Base-by-base conservation (phyloP, 164 flowering plant species). In the Vitis labrusca region DNA sequence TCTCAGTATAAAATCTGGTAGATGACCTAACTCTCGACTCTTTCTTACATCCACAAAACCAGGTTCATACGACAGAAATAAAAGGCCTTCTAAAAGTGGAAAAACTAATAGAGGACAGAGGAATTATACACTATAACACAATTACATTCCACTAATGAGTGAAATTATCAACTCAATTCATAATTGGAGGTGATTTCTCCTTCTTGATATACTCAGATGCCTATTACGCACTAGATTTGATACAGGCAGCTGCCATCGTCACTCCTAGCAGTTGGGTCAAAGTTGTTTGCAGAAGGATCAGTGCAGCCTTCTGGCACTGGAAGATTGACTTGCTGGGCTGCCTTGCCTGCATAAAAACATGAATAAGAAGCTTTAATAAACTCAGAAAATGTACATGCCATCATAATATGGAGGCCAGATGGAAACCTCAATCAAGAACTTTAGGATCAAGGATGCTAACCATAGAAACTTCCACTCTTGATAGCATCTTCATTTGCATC, bases 281-380 rank as follows among this genome's bases (percentile, higher is more conserved):
- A 81, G 61, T 80, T 80, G 8, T 14, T 62, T 8, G 83, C 83
- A 55, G 49, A 15, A 12, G 77, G 77, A 59, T 75, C 79, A 0
- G 83, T 71, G 80, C 89, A 85, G 55, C 87, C 89, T 70, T 85
- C 85, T 0, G 84, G 89, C 10, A 85, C 79, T 0, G 85, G 86
- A 70, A 84, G 9, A 8, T 57, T 54, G 56, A 82, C 83, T 81
- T 87, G 88, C 61, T 87, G 89, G 48, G 90, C 88, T 51, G 82
- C 88, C 66, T 81, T 72, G 23, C 90, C 90, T 86, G 84, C 80
- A 80, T 19, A 3, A 30, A 69, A 17, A 63, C 15, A 14, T 51
- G 15, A 27, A n/a, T 10, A 14, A 37, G 56, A 68, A 23, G 1
- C 27, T 54, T 51, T 54, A 27, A n/a, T 52, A 59, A 50, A 16